Evolutionary conservation across 2,329 filamentous ascomycete species (phyloP).

Genomic region (Alternaria gansuensis): DNA sequence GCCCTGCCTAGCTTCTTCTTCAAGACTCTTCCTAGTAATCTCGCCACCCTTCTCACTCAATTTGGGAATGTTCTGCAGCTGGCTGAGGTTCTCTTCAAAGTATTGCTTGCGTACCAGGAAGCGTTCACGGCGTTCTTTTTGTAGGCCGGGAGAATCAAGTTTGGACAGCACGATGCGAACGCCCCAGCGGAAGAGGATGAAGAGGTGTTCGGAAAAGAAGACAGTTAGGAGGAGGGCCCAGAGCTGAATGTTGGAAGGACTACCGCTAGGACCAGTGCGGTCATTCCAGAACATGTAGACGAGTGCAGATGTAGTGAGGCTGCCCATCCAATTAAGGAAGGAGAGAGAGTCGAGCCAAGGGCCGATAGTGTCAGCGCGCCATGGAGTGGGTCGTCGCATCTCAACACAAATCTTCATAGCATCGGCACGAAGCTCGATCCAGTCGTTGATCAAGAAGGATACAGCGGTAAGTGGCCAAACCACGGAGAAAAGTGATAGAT

Average conservation of each 20-base stretch:
- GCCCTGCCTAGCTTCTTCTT: slow-evolving; percentile 62
- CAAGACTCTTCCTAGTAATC: slow-evolving; percentile 71
- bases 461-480: slow-evolving; percentile 93
- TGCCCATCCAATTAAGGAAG: slow-evolving; percentile 94
- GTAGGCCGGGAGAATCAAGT: slow-evolving; percentile 83
- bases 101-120: slow-evolving; percentile 82
- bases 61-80: slow-evolving; percentile 59
- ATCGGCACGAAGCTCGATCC: slow-evolving; percentile 92
- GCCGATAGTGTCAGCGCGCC: slow-evolving; percentile 91
- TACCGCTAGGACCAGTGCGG: slow-evolving; percentile 70
- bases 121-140: slow-evolving; percentile 83
- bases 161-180: slow-evolving; percentile 79
- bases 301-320: slow-evolving; percentile 83
- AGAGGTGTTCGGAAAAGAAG: slow-evolving; percentile 87
- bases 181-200: slow-evolving; percentile 77
- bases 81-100: slow-evolving; percentile 74
- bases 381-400: slow-evolving; percentile 87
- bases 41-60: slow-evolving; percentile 58
- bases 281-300: slow-evolving; percentile 87
- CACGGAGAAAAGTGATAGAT: slow-evolving; percentile 88
- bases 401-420: slow-evolving; percentile 92
- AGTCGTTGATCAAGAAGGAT: slow-evolving; percentile 93
- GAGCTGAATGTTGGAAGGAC: slow-evolving; percentile 73
- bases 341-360: slow-evolving; percentile 87
- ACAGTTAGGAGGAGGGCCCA: slow-evolving; percentile 86